Percentiles rank a stretch among this genome's conserved stretches.
Conservation (phyloP, 257 asterid genomes). For the Leonotis leonurus region DNA sequence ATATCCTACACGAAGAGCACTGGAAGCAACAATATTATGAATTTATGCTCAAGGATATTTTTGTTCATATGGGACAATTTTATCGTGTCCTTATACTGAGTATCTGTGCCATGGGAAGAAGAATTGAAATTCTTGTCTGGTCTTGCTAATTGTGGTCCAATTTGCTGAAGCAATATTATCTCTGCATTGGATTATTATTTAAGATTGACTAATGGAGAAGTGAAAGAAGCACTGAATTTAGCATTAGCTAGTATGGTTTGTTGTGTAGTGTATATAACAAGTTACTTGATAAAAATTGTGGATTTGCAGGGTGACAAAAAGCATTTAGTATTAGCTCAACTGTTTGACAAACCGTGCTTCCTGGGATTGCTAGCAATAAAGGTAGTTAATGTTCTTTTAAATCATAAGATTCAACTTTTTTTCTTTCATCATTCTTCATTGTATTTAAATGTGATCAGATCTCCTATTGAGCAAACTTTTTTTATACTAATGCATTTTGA, state of each 20-base stretch:
- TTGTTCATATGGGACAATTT: not conserved
- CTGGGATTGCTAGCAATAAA: constrained; percentile 81
- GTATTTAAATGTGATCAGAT: not conserved
- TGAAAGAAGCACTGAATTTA: not conserved
- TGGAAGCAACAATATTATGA: not conserved
- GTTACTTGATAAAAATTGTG: not conserved
- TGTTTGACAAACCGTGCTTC: constrained; percentile 98
- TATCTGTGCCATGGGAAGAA: not conserved
- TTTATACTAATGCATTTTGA: not conserved
- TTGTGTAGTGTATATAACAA: not conserved
- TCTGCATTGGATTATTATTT: not conserved
- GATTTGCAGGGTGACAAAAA: constrained; percentile 65
- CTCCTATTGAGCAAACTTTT: not conserved
- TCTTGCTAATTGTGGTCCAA: not conserved
- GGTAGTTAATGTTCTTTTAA: constrained; percentile 36
- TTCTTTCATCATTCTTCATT: not conserved
- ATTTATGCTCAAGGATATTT: not conserved
- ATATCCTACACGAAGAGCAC: not conserved
- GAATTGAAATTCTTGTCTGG: not conserved
- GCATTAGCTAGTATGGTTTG: not conserved
- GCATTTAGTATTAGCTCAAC: constrained; percentile 77
- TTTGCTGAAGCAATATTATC: not conserved
- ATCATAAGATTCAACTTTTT: not conserved
- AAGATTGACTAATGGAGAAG: not conserved
- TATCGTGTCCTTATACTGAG: not conserved